A percentile compares a stretch with the other conserved stretches of the same genome.
phyloP scores from a whole-genome alignment of 768 basidiomycete genomes.

The Amanita jacksonii region DNA sequence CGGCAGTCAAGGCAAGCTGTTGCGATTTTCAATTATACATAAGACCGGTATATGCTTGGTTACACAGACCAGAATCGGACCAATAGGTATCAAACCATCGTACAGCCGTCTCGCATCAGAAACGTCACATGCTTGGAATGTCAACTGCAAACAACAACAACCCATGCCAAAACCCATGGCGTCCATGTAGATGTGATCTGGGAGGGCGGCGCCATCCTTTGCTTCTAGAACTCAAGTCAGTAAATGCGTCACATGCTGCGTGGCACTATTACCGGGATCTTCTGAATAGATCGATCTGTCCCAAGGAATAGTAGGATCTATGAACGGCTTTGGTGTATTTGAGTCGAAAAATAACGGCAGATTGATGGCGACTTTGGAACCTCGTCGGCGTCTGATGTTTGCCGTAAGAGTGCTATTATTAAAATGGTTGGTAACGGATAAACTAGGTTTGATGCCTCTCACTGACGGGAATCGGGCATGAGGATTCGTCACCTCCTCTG shows the following conservation, averaged over 20 bases:
- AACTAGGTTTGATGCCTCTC: not conserved
- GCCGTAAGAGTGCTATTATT: slow-evolving; percentile 82
- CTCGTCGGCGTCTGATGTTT: slow-evolving; percentile 84
- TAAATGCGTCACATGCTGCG: not conserved
- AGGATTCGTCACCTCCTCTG: slow-evolving; percentile 93
- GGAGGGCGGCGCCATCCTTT: slow-evolving; percentile 77
- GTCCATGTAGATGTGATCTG: slow-evolving; percentile 94
- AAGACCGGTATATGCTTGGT: slow-evolving; percentile 6
- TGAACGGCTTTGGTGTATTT: slow-evolving; percentile 80
- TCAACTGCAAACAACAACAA: slow-evolving; percentile 94
- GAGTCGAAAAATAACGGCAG: slow-evolving; percentile 87
- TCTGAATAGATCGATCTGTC: slow-evolving; percentile 76
- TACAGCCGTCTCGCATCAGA: slow-evolving; percentile 88
- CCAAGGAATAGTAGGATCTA: slow-evolving; percentile 90
- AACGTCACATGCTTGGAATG: slow-evolving; percentile 95
- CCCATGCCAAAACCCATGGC: slow-evolving; percentile 99
- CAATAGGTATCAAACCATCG: slow-evolving; percentile 91
- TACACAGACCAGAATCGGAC: slow-evolving; percentile 79
- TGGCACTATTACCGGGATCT: slow-evolving; percentile 50
- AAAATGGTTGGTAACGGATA: slow-evolving; percentile 8
- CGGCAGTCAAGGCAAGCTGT: slow-evolving; percentile 89
- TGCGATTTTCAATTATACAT: not conserved
- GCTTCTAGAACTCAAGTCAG: slow-evolving; percentile 48
- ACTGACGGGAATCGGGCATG: slow-evolving; percentile 97
- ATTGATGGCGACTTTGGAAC: slow-evolving; percentile 93